Base-by-base conservation (phyloP, 1,284 basidiomycete genomes). In the Xanthoconium separans region DNA sequence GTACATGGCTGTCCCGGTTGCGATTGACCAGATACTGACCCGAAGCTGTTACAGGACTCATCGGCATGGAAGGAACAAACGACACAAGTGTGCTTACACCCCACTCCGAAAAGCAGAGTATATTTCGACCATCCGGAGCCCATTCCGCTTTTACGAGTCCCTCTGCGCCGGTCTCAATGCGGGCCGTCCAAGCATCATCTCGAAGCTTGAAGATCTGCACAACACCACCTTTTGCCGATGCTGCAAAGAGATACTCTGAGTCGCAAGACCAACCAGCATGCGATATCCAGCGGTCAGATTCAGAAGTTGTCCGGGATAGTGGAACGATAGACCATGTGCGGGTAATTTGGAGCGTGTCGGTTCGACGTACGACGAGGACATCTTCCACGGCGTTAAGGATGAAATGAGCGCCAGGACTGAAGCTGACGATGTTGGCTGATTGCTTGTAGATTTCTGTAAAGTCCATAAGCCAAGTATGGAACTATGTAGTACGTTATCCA, bases 61-160 rank as follows among this genome's bases (percentile, higher is more conserved):
- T 58, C 31, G 46, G 50, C 42, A 34, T 6, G 33, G 40, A 40
- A 47, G 43, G n/a, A 41, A 30, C 53, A 48, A 29, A 24, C 27
- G 46, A 7, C 50, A 46, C 51, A 39, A 52, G 50, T 37, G 18
- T 34, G 82, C 91, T 75, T 72, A 95, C 93, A 59, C 87, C 88
- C 84, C 89, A 90, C 60, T 93, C 89, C 4, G 90, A 91, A 71
- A 92, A 94, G 60, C 89, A 93, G n/a, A 94, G 71, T 4, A 95
- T 76, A 16, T 83, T 83, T 41, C 90, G 77, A 9, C 89, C 90
- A 61, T 90, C 87, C 3, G 87, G 88, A 0, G 88, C 89, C 92
- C 92, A 95, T 65, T 93, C 90, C 15, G 85, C 89, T 63, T 83
- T 87, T 15, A 83, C 78, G 39, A 95, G 79, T 12, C 92, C 92